Evolutionary conservation across 2,329 filamentous ascomycete genomes (phyloP), one percentile per base, ranked within the genome.

Genomic region (Pseudogymnoascus sp.): DNA sequence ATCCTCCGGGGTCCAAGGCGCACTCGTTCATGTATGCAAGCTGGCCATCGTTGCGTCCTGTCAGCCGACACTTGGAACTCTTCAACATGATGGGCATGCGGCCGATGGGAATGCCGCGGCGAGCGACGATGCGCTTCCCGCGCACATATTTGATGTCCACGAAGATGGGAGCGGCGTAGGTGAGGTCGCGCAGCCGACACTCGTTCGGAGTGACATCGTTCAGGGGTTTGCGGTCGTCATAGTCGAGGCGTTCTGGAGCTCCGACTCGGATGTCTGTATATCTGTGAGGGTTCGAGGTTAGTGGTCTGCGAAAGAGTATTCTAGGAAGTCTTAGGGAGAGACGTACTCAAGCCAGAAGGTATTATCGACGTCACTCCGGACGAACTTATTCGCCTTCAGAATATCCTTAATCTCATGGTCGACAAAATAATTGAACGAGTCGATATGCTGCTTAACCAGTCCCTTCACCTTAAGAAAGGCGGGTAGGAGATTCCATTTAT

Each of bases 371-470:
- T 97, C 93, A 75, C 92, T 96, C 68, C 89, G 86, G 66, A 99
- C 90, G 41, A 86, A 88, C 59, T 89, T 87, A 74, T 97, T 97
- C 60, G 93, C 90, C 73, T 91, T 87, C 68, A 99, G 89, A 69
- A 99, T 99, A 70, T 97, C 92, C 77, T 96, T 96, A 74, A 99
- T 87, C 73, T 97, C 92, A 63, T 95, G 89, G 69, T 99, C 91
- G 68, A 97, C 89, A 70, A 99, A 97, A 77, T 94, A 96, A 77
- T 99, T 97, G 81, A 95, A 99, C 23, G 94, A 97, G 78, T 99
- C 95, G 52, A 71, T 82, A 67, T 80, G 83, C 80, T 97, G 93
- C 76, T 97, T 97, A 61, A 97, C 92, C 63, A 97, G 80, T 63
- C 92, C 84, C 77, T 99, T 99, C 70, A 97, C 92, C 76, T 97